Percentiles rank a stretch among this genome's conserved stretches.
phyloP scores from a whole-genome alignment of 139 green algal genomes.

The Pseudopediastrum boryanum region DNA sequence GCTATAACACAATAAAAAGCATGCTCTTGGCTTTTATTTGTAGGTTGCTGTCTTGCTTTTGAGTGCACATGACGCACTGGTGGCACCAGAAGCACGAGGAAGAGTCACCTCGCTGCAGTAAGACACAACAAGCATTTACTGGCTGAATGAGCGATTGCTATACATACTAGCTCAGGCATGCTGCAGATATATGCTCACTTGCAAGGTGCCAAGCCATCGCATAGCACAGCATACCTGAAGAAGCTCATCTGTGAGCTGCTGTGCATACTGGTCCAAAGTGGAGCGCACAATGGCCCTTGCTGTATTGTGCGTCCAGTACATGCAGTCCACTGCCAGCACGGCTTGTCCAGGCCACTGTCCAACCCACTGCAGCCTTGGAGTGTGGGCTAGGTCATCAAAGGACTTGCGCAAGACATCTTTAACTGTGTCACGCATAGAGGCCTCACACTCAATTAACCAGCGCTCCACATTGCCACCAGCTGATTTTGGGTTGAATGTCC shows the following conservation, averaged over 20 bases:
- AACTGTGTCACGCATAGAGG: conserved; percentile 69
- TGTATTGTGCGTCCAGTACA: conserved; percentile 81
- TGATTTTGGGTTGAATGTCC: conserved; percentile 69
- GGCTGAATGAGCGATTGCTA: too few relatives aligned
- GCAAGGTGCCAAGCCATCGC: too few relatives aligned
- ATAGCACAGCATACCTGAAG: conserved; percentile 69
- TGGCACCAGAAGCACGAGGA: too few relatives aligned
- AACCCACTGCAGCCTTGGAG: conserved; percentile 63
- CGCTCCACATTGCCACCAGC: conserved; percentile 68
- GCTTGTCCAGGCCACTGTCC: conserved; percentile 67
- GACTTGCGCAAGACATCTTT: conserved; percentile 45
- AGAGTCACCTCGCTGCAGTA: too few relatives aligned
- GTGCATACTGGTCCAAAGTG: conserved; percentile 59
- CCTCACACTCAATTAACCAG: conserved; percentile 83
- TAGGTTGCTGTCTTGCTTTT: too few relatives aligned
- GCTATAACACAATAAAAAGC: too few relatives aligned
- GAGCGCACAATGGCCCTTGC: conserved; percentile 56
- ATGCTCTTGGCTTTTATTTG: too few relatives aligned
- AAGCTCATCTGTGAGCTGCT: conserved; percentile 70
- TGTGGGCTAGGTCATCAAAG: conserved; percentile 67
- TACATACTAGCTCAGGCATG: too few relatives aligned
- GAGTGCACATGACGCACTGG: too few relatives aligned
- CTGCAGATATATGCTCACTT: too few relatives aligned
- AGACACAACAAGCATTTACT: too few relatives aligned
- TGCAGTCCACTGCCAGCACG: conserved; percentile 53